phyloP scores from a whole-genome alignment of 176 grass and related monocot species.

The Avena eriantha region DNA sequence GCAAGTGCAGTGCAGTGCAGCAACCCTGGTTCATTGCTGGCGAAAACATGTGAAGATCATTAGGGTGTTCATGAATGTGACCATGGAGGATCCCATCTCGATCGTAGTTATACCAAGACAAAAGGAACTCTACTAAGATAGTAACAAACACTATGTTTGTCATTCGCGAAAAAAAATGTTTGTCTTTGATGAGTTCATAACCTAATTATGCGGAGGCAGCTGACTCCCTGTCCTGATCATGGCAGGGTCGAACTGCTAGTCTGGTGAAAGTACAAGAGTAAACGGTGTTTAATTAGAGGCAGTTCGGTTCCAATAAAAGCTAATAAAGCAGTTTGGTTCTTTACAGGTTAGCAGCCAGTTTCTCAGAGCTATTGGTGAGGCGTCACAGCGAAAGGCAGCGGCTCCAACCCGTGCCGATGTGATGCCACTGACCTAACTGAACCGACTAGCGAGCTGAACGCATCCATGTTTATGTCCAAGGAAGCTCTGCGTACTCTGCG shows the following conservation, averaged over 20 bases:
- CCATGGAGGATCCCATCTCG: constrained; percentile 27
- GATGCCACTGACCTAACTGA: too few species aligned
- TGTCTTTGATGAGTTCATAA: too few species aligned
- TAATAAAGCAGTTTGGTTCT: not conserved
- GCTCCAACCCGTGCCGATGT: too few species aligned
- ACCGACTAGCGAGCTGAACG: too few species aligned
- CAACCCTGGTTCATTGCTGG: constrained; percentile 4
- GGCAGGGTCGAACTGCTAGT: too few species aligned
- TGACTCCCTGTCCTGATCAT: too few species aligned
- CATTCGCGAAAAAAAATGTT: too few species aligned
- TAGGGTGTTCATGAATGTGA: not conserved
- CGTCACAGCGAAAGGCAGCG: not conserved
- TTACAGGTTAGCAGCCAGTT: not conserved
- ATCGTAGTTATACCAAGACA: constrained; percentile 11
- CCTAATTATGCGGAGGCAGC: too few species aligned
- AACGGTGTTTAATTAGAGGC: not conserved
- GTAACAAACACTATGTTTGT: not conserved
- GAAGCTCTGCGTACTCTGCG: too few species aligned
- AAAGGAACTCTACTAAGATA: not conserved
- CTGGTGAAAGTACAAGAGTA: not conserved
- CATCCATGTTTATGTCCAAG: too few species aligned
- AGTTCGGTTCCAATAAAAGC: not conserved
- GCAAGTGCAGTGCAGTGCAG: not conserved
- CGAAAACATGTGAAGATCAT: constrained; percentile 34
- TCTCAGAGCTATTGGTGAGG: not conserved